A percentile compares a stretch with the other conserved stretches of the same genome.
Conservation (phyloP, 306 rosid species). For the Corylus americana region DNA sequence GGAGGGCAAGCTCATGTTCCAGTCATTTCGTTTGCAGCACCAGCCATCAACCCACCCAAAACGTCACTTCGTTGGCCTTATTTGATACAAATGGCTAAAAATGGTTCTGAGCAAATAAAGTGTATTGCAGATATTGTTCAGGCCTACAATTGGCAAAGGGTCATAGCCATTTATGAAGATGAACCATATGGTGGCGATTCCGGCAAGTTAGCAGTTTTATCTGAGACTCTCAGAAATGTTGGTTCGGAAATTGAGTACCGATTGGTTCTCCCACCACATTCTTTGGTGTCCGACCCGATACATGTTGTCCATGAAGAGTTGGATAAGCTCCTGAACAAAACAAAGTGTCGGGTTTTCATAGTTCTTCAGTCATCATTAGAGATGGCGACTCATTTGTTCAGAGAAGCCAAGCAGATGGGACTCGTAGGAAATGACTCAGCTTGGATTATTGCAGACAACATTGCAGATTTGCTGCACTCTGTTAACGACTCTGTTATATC, state of each 20-base stretch:
- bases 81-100: too few species aligned
- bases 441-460: constrained; percentile 68
- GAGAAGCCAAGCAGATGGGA: constrained; percentile 53
- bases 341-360: constrained; percentile 53
- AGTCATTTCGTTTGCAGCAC: too few species aligned
- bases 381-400: constrained; percentile 48
- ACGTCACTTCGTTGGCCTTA: too few species aligned
- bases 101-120: constrained; percentile 16
- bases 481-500: constrained; percentile 30
- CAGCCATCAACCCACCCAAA: too few species aligned
- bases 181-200: constrained; percentile 44
- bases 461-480: constrained; percentile 51
- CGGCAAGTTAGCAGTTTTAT: constrained; percentile 44
- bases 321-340: constrained; percentile 20
- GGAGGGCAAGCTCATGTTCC: too few species aligned
- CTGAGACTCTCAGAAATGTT: constrained; percentile 51
- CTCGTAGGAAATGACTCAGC: constrained; percentile 48
- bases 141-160: constrained; percentile 32
- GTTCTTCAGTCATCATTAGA: constrained; percentile 61
- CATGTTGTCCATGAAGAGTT: constrained; percentile 46
- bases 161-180: constrained; percentile 54
- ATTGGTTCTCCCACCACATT: constrained; percentile 50
- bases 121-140: constrained; percentile 49
- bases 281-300: constrained; percentile 46
- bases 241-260: constrained; percentile 47